phyloP scores from a whole-genome alignment of 2,329 filamentous ascomycete genomes.

The Elsinoe ampelina region DNA sequence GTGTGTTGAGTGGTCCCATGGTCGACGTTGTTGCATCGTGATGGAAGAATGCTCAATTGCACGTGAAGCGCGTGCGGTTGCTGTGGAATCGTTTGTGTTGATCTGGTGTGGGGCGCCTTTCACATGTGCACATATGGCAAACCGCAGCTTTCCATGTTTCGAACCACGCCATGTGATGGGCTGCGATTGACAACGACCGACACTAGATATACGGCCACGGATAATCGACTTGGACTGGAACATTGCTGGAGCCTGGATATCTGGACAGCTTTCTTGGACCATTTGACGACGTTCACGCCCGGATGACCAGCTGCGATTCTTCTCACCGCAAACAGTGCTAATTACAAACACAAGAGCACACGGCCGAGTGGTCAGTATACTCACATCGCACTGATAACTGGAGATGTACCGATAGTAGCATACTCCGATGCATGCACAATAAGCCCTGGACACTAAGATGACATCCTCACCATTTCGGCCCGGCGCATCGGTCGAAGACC shows the following conservation, averaged over 20 bases:
- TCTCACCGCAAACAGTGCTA: too few species aligned
- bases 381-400: too few species aligned
- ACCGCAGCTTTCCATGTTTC: not conserved
- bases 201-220: too few species aligned
- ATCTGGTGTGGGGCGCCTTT: not conserved
- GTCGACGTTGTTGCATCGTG: not conserved
- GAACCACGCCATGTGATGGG: not conserved
- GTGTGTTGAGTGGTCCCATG: not conserved
- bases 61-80: not conserved
- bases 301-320: not conserved
- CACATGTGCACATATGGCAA: not conserved
- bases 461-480: conserved; percentile 30
- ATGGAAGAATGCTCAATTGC: not conserved
- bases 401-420: not conserved
- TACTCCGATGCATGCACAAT: not conserved
- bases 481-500: conserved; percentile 50
- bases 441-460: conserved; percentile 19
- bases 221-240: not conserved
- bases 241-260: not conserved
- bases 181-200: not conserved
- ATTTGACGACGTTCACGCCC: not conserved
- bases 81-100: conserved; percentile 7
- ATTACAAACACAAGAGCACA: too few species aligned
- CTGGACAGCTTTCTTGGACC: not conserved
- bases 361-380: too few species aligned